Evolutionary conservation across 2,329 filamentous ascomycete genomes (phyloP).

Genomic region (Teratosphaeria viscida): DNA sequence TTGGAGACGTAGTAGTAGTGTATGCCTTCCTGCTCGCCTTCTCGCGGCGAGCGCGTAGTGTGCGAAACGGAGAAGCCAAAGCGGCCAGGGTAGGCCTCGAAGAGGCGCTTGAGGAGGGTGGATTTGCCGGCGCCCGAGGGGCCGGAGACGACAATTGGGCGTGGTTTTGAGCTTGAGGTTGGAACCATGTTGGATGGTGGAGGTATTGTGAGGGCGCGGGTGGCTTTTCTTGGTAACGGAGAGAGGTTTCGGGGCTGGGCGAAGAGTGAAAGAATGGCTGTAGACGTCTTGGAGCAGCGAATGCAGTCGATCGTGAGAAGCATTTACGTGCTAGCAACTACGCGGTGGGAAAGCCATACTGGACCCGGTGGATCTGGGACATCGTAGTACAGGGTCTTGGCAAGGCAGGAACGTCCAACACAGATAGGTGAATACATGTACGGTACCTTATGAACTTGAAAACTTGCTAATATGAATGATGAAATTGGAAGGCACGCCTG

Average conservation of each 20-base stretch:
- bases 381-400: neutral
- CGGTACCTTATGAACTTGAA: too few relatives aligned
- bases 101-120: slow-evolving; percentile 64
- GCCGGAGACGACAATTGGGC: slow-evolving; percentile 68
- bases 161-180: slow-evolving; percentile 17
- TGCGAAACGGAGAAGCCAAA: slow-evolving; percentile 55
- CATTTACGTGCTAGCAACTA: neutral
- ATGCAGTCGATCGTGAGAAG: neutral
- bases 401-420: neutral
- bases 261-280: neutral
- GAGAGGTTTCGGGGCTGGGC: neutral
- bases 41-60: slow-evolving; percentile 69
- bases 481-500: neutral
- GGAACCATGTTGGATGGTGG: neutral
- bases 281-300: neutral
- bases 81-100: slow-evolving; percentile 53
- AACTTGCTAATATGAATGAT: neutral
- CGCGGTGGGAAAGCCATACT: neutral
- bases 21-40: slow-evolving; percentile 62
- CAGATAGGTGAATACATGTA: too few relatives aligned
- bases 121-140: slow-evolving; percentile 74
- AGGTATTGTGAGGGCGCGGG: neutral
- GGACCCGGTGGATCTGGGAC: neutral
- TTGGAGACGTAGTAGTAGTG: slow-evolving; percentile 72
- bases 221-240: neutral